Base-by-base conservation (phyloP, 2,329 filamentous ascomycete species). In the Trichoderma sp. region DNA sequence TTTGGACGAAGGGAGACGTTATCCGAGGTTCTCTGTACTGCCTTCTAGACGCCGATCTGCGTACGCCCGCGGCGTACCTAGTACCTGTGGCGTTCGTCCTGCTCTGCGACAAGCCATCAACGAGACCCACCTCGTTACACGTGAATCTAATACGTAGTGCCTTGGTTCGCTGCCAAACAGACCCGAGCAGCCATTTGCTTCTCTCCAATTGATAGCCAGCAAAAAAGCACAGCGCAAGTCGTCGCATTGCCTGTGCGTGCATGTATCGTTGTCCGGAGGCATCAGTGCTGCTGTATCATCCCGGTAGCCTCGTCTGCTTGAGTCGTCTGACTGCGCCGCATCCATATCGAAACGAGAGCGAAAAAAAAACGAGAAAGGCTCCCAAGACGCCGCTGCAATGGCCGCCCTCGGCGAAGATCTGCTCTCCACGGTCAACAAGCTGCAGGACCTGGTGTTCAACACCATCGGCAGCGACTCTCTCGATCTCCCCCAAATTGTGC, bases 401-500 rank as follows among this genome's bases (percentile, higher is more conserved):
- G 92, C 96, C 79, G 90, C 95, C 77, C 90, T 99, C 76, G 95
- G 96, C 78, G 96, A 99, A 82, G 94, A 99, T 82, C 85, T 99
- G 82, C 89, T 99, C 79, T 89, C 89, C 75, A 96, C 94, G 73
- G 96, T 99, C 83, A 99, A 99, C 86, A 97, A 97, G 86, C 87
- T 99, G 77, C 96, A 99, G 82, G 96, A 98, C 82, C 84, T 99
- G 78, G 96, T 99, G 77, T 99, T 99, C 86, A 99, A 99, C 84
- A 99, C 96, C 74, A 99, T 99, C 81, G 96, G 96, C 82, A 98
- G 94, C 84, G 96, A 99, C 81, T 98, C 95, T 65, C 87, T 99
- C 71, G 96, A 99, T 82, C 85, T 99, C 69, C 96, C 96, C 69
- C 96, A 99, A 83, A 99, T 99, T 86, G 96, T 97, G 90, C 78